These are phyloP conservation scores for Paramecium pentaurelia DNA, from an alignment of 73 alveolate species.

Conservation along the genomic window DNA sequence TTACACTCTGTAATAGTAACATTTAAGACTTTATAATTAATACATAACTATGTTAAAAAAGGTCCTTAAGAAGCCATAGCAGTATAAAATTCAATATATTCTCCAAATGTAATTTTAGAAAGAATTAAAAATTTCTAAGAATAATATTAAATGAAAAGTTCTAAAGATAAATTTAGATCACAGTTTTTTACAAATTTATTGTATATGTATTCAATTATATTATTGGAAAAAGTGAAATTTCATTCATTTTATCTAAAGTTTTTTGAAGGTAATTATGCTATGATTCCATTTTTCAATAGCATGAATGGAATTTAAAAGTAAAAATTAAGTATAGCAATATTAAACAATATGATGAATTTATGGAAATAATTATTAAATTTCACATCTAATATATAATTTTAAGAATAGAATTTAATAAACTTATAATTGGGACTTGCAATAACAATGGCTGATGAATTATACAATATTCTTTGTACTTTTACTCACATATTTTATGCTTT, in stretches of 20 bases:
- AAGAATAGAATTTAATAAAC: background rate
- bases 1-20: slow-evolving; percentile 19
- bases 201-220: background rate
- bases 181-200: background rate
- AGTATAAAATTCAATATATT: background rate
- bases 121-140: background rate
- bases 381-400: background rate
- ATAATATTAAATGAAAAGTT: background rate
- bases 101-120: background rate
- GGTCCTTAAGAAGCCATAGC: slow-evolving; percentile 40
- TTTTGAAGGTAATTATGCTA: slow-evolving; percentile 49
- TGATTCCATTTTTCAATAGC: slow-evolving; percentile 54
- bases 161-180: slow-evolving; percentile 47
- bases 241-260: background rate
- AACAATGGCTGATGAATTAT: slow-evolving; percentile 23
- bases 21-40: slow-evolving; percentile 32
- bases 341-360: background rate
- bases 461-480: background rate
- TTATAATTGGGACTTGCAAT: background rate
- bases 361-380: background rate
- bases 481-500: slow-evolving; percentile 45
- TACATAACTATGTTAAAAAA: slow-evolving; percentile 51
- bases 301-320: background rate
- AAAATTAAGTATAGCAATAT: background rate
- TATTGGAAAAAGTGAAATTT: slow-evolving; percentile 37